phyloP scores from a whole-genome alignment of 768 basidiomycete species.

The Auricularia cornea region DNA sequence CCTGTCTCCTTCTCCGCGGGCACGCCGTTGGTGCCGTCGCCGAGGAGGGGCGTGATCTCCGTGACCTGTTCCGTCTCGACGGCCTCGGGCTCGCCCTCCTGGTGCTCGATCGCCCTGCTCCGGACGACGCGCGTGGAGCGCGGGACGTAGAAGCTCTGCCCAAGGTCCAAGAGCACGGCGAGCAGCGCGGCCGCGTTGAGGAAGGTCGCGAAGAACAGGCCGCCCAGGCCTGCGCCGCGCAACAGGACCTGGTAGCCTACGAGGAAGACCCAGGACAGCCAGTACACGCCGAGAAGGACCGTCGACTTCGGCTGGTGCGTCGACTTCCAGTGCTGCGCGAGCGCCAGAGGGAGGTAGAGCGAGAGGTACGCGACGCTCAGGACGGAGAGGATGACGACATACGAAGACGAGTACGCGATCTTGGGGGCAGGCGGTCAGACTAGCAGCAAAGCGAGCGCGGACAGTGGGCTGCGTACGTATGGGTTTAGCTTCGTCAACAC shows the following conservation, averaged over 20 bases:
- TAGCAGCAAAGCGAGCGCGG: background rate
- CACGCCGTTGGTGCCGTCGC: slow-evolving; percentile 9
- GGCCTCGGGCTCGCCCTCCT: slow-evolving; percentile 17
- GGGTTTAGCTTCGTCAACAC: slow-evolving; percentile 52
- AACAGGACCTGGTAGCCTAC: slow-evolving; percentile 41
- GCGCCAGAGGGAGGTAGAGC: slow-evolving; percentile 33
- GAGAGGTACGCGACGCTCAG: slow-evolving; percentile 44
- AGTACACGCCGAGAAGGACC: slow-evolving; percentile 44
- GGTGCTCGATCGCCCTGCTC: slow-evolving; percentile 16
- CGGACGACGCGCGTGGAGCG: slow-evolving; percentile 28
- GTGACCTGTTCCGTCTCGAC: slow-evolving; percentile 22
- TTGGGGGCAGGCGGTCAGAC: slow-evolving; percentile 19
- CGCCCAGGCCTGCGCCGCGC: slow-evolving; percentile 35
- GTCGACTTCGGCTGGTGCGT: slow-evolving; percentile 40
- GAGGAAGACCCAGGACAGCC: slow-evolving; percentile 52
- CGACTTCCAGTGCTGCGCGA: slow-evolving; percentile 22
- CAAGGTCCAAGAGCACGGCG: slow-evolving; percentile 27
- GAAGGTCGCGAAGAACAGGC: slow-evolving; percentile 47
- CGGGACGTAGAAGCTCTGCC: background rate
- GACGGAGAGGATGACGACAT: slow-evolving; percentile 41
- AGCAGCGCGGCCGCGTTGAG: slow-evolving; percentile 44
- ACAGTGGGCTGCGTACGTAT: slow-evolving; percentile 37
- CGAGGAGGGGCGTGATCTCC: slow-evolving; percentile 51
- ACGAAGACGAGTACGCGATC: slow-evolving; percentile 54
- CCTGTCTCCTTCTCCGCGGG: slow-evolving; percentile 10